These are phyloP conservation scores for Lentinula sp. DNA, from an alignment of 768 basidiomycete genomes.

Conservation along the genomic window DNA sequence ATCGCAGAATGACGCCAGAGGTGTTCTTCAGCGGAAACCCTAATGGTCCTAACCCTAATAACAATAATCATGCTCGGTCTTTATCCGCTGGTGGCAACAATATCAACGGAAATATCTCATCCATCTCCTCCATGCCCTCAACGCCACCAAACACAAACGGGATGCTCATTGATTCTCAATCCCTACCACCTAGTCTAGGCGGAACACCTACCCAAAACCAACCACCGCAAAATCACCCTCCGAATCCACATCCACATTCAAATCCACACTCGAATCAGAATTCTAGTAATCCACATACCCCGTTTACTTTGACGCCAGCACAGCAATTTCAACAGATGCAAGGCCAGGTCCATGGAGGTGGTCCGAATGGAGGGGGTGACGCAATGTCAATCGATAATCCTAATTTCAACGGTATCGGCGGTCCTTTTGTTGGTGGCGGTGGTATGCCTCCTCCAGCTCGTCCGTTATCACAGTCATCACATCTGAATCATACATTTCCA, in stretches of 20 bases:
- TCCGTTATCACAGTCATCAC: background rate
- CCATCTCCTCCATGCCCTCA: conserved; percentile 29
- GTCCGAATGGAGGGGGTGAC: conserved; percentile 4
- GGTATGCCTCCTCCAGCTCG: conserved; percentile 29
- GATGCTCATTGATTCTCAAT: no score
- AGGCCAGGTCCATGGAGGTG: background rate
- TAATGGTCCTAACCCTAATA: background rate
- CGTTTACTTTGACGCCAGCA: conserved; percentile 54
- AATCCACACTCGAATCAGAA: conserved; percentile 23
- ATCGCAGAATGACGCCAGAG: conserved; percentile 30
- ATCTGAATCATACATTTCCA: background rate
- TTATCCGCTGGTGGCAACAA: no score
- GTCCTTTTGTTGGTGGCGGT: background rate
- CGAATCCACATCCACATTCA: conserved; percentile 22
- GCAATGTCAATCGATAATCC: background rate
- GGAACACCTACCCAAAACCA: conserved; percentile 37
- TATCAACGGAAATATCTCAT: no score
- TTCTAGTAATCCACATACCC: conserved; percentile 27
- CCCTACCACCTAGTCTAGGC: no score
- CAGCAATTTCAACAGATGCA: conserved; percentile 60
- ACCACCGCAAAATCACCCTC: conserved; percentile 20
- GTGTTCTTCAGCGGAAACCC: conserved; percentile 21
- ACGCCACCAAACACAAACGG: conserved; percentile 34
- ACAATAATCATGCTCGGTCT: no score
- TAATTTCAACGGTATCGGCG: background rate